Conservation (phyloP, 805 yeast genomes). For the Yamadazyma tumulicola region DNA sequence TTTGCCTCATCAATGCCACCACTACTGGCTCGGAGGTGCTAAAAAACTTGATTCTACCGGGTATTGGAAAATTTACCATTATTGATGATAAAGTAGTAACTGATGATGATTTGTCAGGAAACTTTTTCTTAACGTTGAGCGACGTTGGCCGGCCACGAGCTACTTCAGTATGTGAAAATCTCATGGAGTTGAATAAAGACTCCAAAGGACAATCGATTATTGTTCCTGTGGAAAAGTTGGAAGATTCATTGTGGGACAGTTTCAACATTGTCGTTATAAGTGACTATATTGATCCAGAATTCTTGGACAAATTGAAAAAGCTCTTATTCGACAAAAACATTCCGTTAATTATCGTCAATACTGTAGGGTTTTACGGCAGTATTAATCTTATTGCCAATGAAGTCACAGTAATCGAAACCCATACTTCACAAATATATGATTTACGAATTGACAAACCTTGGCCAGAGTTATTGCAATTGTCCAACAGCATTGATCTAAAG, state of each 20-base stretch:
- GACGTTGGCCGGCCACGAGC: slow-evolving; percentile 45
- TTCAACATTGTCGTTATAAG: slow-evolving; percentile 49
- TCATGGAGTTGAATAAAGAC: slow-evolving; percentile 62
- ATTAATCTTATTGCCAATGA: slow-evolving; percentile 52
- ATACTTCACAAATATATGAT: slow-evolving; percentile 62
- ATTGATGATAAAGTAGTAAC: slow-evolving; percentile 41
- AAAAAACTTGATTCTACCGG: slow-evolving; percentile 76
- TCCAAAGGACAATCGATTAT: slow-evolving; percentile 36
- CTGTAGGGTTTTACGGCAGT: slow-evolving; percentile 65
- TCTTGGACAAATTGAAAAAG: slow-evolving; percentile 26
- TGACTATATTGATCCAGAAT: slow-evolving; percentile 19
- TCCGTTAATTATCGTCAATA: slow-evolving; percentile 51
- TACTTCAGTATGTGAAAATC: slow-evolving; percentile 30
- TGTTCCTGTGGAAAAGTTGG: slow-evolving; percentile 11
- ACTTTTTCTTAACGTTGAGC: slow-evolving; percentile 55
- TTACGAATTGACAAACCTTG: slow-evolving; percentile 69
- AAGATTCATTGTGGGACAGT: slow-evolving; percentile 39
- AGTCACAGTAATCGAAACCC: slow-evolving; percentile 68
- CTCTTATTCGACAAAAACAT: slow-evolving; percentile 42
- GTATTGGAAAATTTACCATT: slow-evolving; percentile 62
- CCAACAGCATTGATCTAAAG: slow-evolving; percentile 49
- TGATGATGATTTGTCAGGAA: slow-evolving; percentile 46
- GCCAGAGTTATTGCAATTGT: slow-evolving; percentile 55
- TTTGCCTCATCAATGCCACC: slow-evolving; percentile 59
- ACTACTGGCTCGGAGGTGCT: slow-evolving; percentile 62